Conservation (phyloP, 495 filamentous ascomycete genomes). For the Penicillium psychrofluorescens region DNA sequence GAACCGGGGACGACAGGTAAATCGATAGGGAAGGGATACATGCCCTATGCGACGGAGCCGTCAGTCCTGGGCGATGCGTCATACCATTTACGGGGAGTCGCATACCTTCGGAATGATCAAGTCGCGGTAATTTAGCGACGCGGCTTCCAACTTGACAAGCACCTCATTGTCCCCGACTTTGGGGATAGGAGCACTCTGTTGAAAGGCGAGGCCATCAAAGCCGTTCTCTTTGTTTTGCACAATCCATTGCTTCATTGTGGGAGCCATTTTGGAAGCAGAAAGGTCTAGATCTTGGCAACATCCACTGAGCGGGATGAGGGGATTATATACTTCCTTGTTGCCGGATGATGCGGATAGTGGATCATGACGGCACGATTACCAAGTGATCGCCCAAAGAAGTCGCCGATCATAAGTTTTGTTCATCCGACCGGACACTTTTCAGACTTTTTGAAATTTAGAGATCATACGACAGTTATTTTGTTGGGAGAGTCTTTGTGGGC, state of each 20-base stretch:
- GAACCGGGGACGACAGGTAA: constrained; percentile 60
- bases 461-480: too few relatives aligned
- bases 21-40: constrained; percentile 56
- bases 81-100: too few relatives aligned
- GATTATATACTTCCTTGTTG: neutral
- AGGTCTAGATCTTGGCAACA: neutral
- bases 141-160: constrained; percentile 67
- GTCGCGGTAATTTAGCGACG: constrained; percentile 80
- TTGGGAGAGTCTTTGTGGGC: too few relatives aligned
- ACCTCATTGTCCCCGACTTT: constrained; percentile 62
- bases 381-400: neutral
- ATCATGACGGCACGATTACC: constrained; percentile 11
- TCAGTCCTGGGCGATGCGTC: too few relatives aligned
- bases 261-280: constrained; percentile 28
- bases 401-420: neutral
- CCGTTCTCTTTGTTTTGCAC: constrained; percentile 46
- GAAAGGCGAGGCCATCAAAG: constrained; percentile 54
- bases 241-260: constrained; percentile 59
- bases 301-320: neutral
- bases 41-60: constrained; percentile 33
- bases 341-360: constrained; percentile 4
- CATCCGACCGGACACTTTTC: too few relatives aligned
- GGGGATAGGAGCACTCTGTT: constrained; percentile 45
- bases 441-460: too few relatives aligned
- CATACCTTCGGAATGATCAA: constrained; percentile 62